These are phyloP conservation scores for Boletellus sp. DNA, from an alignment of 1,284 basidiomycete genomes.

Conservation along the genomic window DNA sequence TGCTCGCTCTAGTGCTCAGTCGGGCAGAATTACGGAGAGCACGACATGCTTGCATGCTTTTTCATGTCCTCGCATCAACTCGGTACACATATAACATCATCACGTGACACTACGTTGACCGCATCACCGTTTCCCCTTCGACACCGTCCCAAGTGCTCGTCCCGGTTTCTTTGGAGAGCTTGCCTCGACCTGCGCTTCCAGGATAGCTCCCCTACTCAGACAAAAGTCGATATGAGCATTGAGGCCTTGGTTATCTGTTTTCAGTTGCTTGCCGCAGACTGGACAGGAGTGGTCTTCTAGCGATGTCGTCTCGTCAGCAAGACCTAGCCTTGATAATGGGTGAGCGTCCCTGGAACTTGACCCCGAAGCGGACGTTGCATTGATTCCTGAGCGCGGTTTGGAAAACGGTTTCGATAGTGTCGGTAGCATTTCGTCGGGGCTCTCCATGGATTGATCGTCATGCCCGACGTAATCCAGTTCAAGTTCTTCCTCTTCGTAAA, in stretches of 20 bases:
- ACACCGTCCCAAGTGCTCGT: not conserved
- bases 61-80: not conserved
- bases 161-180: slow-evolving; percentile 23
- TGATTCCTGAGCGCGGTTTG: slow-evolving; percentile 17
- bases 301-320: not conserved
- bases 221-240: slow-evolving; percentile 80
- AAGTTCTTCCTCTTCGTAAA: slow-evolving; percentile 45
- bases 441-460: slow-evolving; percentile 22
- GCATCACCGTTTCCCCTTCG: slow-evolving; percentile 19
- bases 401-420: slow-evolving; percentile 1
- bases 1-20: not conserved
- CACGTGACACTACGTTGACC: slow-evolving; percentile 22
- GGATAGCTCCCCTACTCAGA: slow-evolving; percentile 65
- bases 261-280: slow-evolving; percentile 54
- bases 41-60: slow-evolving; percentile 32
- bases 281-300: slow-evolving; percentile 47
- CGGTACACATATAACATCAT: not conserved
- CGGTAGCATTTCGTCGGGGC: slow-evolving; percentile 5
- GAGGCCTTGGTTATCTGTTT: slow-evolving; percentile 61
- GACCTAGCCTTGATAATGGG: slow-evolving; percentile 7
- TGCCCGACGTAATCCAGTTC: slow-evolving; percentile 13
- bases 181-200: slow-evolving; percentile 56
- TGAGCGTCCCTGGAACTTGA: not conserved
- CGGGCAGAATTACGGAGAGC: slow-evolving; percentile 13
- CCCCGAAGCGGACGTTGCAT: not conserved